Percentiles rank a stretch among this genome's conserved stretches.
Evolutionary conservation across 31 red algal species (phyloP).

Genomic region (Odonthalia washingtoniensis): DNA sequence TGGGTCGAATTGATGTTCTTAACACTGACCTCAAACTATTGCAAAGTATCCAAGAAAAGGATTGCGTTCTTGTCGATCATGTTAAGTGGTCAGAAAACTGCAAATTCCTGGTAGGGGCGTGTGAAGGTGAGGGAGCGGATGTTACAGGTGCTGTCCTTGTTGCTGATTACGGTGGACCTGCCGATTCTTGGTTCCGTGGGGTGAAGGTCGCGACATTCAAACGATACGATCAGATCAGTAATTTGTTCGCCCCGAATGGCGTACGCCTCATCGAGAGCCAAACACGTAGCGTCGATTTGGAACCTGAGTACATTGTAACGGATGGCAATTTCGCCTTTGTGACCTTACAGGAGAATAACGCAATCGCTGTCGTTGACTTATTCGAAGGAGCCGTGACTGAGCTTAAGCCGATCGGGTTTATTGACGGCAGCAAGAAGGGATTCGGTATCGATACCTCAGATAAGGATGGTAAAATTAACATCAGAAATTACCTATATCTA

Average conservation of each 20-base stretch:
- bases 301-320: slow-evolving; percentile 72
- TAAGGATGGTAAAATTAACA: slow-evolving; percentile 73
- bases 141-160: slow-evolving; percentile 61
- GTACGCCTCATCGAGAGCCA: slow-evolving; percentile 71
- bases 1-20: slow-evolving; percentile 66
- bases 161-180: slow-evolving; percentile 37
- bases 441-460: slow-evolving; percentile 79
- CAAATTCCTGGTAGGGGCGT: slow-evolving; percentile 64
- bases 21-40: slow-evolving; percentile 45
- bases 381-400: slow-evolving; percentile 61
- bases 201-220: slow-evolving; percentile 59
- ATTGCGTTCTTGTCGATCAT: slow-evolving; percentile 60
- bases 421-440: slow-evolving; percentile 62
- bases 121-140: slow-evolving; percentile 71
- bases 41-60: slow-evolving; percentile 23
- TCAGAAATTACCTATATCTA: slow-evolving; percentile 69
- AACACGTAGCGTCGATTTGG: slow-evolving; percentile 64
- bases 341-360: slow-evolving; percentile 81
- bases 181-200: slow-evolving; percentile 32
- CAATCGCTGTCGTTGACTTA: slow-evolving; percentile 82
- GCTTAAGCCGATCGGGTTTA: slow-evolving; percentile 72
- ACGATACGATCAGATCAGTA: slow-evolving; percentile 37
- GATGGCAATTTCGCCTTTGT: slow-evolving; percentile 70
- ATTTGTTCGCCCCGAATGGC: slow-evolving; percentile 47
- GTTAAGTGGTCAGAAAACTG: slow-evolving; percentile 69